phyloP scores from a whole-genome alignment of 441 rosid species.

The Sinapis alba region DNA sequence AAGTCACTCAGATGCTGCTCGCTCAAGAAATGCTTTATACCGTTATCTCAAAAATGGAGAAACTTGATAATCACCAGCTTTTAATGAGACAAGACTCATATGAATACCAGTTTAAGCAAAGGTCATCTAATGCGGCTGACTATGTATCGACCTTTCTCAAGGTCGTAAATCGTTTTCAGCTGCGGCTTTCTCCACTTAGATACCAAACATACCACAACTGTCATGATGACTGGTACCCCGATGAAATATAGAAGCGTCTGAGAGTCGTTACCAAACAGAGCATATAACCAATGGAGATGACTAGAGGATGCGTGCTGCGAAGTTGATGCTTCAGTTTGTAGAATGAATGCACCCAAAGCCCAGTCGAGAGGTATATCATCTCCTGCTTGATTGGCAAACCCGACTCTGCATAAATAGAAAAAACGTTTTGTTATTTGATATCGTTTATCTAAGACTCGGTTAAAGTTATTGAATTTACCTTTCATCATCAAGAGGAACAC shows the following conservation, averaged over 20 bases:
- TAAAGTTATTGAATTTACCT: constrained; percentile 46
- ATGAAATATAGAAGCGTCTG: constrained; percentile 47
- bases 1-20: constrained; percentile 22
- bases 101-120: constrained; percentile 14
- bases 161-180: constrained; percentile 83
- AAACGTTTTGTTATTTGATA: not conserved
- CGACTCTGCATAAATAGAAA: constrained; percentile 48
- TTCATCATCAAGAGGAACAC: constrained; percentile 72
- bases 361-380: constrained; percentile 79
- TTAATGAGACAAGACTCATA: not conserved
- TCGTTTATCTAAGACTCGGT: not conserved
- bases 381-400: constrained; percentile 68
- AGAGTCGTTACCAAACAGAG: constrained; percentile 50
- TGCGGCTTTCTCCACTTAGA: constrained; percentile 85
- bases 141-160: constrained; percentile 89
- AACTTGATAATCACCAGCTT: constrained; percentile 17
- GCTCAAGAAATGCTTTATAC: not conserved
- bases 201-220: constrained; percentile 58
- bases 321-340: constrained; percentile 49
- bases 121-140: constrained; percentile 61
- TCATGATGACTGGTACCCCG: constrained; percentile 49
- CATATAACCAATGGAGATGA: constrained; percentile 51
- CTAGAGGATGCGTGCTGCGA: constrained; percentile 34
- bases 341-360: constrained; percentile 93
- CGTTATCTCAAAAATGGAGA: constrained; percentile 5